A percentile compares a stretch with the other conserved stretches of the same genome.
Evolutionary conservation across 805 yeast genomes (phyloP).

Genomic region (Diddensiella transvaalensis): DNA sequence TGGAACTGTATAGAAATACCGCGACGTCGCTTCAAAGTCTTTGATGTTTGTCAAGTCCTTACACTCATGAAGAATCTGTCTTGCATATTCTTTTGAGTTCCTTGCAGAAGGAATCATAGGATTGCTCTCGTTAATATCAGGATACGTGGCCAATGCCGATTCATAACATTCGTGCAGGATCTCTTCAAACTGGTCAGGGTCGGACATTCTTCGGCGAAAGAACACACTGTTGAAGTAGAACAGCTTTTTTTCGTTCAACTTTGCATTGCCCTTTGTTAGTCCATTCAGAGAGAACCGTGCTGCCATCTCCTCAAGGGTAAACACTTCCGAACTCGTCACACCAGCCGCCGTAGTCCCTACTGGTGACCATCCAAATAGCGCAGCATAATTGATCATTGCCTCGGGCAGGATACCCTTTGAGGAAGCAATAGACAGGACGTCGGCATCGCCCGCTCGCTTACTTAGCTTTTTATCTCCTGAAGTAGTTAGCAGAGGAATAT

Average conservation of each 20-base stretch:
- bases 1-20: constrained; percentile 34
- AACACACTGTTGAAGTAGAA: constrained; percentile 74
- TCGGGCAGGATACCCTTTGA: constrained; percentile 74
- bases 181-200: constrained; percentile 35
- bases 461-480: constrained; percentile 60
- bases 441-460: constrained; percentile 80
- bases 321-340: constrained; percentile 28
- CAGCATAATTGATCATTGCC: constrained; percentile 81
- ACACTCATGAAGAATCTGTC: constrained; percentile 39
- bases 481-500: constrained; percentile 83
- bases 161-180: constrained; percentile 30
- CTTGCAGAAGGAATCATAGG: not conserved
- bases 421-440: constrained; percentile 54
- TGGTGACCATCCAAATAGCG: constrained; percentile 94
- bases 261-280: constrained; percentile 89
- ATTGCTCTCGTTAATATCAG: not conserved
- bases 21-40: constrained; percentile 48
- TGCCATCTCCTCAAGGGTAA: constrained; percentile 44
- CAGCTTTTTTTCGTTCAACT: constrained; percentile 77
- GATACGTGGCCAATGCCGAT: not conserved
- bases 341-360: constrained; percentile 42
- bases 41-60: constrained; percentile 50
- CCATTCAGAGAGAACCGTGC: constrained; percentile 59
- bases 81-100: constrained; percentile 32
- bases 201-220: constrained; percentile 43